A percentile compares a stretch with the other conserved stretches of the same genome.
Evolutionary conservation across 208 protist species (phyloP).

Genomic region (Leishmania martiniquensis): DNA sequence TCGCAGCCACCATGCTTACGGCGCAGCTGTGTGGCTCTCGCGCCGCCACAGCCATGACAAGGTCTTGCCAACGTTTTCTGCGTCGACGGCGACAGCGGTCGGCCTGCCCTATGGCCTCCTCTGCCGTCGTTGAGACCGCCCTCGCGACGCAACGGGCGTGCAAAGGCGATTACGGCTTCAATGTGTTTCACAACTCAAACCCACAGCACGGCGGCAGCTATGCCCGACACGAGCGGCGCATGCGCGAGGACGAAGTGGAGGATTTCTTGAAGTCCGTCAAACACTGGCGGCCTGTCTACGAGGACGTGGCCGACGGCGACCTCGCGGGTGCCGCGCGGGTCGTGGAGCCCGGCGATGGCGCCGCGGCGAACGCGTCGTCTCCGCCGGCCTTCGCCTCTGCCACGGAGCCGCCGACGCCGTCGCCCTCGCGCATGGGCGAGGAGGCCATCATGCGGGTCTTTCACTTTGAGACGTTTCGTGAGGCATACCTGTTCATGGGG

Average conservation of each 20-base stretch:
- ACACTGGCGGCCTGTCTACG: constrained; percentile 67
- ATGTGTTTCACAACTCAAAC: constrained; percentile 89
- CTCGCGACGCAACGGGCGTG: constrained; percentile 5
- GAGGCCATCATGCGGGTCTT: constrained; percentile 80
- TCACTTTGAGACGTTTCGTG: constrained; percentile 55
- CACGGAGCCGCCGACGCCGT: constrained; percentile 27
- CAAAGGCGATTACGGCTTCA: constrained; percentile 84
- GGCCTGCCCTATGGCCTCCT: background rate
- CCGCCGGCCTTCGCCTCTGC: background rate
- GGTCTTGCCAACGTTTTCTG: background rate
- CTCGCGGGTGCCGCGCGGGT: background rate
- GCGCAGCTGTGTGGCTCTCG: background rate
- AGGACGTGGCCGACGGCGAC: constrained; percentile 17
- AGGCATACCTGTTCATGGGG: constrained; percentile 87
- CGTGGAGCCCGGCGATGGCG: too few relatives aligned
- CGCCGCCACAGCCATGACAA: background rate
- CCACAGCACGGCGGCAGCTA: constrained; percentile 87
- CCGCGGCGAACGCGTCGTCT: background rate
- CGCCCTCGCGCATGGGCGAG: constrained; percentile 41
- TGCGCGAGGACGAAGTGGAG: constrained; percentile 88
- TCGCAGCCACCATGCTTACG: background rate
- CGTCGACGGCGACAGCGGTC: background rate
- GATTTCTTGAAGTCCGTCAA: constrained; percentile 84
- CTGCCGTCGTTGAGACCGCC: background rate
- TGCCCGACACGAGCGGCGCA: constrained; percentile 78